phyloP scores from a whole-genome alignment of 2,329 filamentous ascomycete genomes.

The Penicillium sp. region DNA sequence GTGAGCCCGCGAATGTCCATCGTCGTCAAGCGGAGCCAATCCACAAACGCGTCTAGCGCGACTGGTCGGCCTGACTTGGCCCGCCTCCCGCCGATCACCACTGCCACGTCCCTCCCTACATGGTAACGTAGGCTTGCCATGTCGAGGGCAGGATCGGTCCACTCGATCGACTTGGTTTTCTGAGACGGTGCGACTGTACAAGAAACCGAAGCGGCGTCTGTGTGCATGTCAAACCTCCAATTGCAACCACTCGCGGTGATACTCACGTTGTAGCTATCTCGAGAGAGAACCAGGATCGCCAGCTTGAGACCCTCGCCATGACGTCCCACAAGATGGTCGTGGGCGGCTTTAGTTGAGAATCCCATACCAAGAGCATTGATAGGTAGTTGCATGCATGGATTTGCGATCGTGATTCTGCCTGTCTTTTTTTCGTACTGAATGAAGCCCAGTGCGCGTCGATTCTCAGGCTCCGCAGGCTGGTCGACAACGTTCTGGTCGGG shows the following conservation, averaged over 20 bases:
- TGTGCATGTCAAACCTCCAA: constrained; percentile 8
- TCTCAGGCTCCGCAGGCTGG: no score
- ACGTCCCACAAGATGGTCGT: constrained; percentile 5
- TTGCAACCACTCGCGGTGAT: constrained; percentile 9
- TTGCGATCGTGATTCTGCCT: neutral
- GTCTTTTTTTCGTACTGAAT: neutral
- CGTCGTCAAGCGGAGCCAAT: neutral
- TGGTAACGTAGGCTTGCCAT: constrained; percentile 6
- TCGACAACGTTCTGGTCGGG: no score
- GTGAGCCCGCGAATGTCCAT: neutral
- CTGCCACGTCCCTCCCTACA: constrained; percentile 1
- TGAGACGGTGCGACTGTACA: neutral
- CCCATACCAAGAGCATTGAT: constrained; percentile 2
- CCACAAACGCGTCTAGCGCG: constrained; percentile 1
- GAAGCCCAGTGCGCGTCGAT: no score
- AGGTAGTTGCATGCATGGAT: neutral
- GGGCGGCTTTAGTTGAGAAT: constrained; percentile 6
- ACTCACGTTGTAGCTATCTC: constrained; percentile 7
- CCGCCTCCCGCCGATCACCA: constrained; percentile 4
- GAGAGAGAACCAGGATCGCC: constrained; percentile 8
- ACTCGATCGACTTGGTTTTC: neutral
- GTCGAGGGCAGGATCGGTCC: constrained; percentile 1
- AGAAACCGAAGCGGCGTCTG: neutral
- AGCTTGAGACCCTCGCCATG: constrained; percentile 16
- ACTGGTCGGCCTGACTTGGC: constrained; percentile 2